phyloP scores from a whole-genome alignment of 2,329 filamentous ascomycete species.

The Cordyceps cateniannulata region DNA sequence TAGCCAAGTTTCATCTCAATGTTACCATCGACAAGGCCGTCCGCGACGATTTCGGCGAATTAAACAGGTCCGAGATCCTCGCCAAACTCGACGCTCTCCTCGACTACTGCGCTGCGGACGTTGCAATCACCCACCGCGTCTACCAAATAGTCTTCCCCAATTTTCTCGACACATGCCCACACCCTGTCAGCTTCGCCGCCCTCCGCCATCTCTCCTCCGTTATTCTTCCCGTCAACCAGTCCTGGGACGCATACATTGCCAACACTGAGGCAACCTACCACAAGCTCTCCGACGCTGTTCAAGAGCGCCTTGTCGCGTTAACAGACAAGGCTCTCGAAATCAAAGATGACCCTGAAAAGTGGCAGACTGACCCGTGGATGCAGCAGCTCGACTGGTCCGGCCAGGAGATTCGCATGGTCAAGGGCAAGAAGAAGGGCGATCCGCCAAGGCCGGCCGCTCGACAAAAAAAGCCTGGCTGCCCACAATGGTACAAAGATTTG shows the following conservation, averaged over 20 bases:
- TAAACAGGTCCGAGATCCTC: slow-evolving; percentile 65
- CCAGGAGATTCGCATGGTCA: slow-evolving; percentile 85
- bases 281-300: slow-evolving; percentile 68
- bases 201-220: slow-evolving; percentile 88
- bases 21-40: slow-evolving; percentile 85
- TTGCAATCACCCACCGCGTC: slow-evolving; percentile 87
- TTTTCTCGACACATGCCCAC: slow-evolving; percentile 84
- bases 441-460: slow-evolving; percentile 68
- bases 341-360: slow-evolving; percentile 63
- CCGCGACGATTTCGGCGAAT: slow-evolving; percentile 78
- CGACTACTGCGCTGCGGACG: slow-evolving; percentile 92
- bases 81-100: slow-evolving; percentile 73
- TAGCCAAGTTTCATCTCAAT: slow-evolving; percentile 92
- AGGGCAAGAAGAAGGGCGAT: slow-evolving; percentile 82
- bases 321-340: slow-evolving; percentile 71
- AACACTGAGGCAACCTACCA: slow-evolving; percentile 84
- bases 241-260: slow-evolving; percentile 78
- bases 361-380: slow-evolving; percentile 81
- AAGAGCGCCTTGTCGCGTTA: slow-evolving; percentile 65
- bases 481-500: slow-evolving; percentile 91
- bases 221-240: slow-evolving; percentile 81
- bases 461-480: slow-evolving; percentile 93
- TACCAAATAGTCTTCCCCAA: slow-evolving; percentile 89
- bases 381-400: slow-evolving; percentile 92
- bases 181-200: slow-evolving; percentile 94